Percentiles rank a stretch among this genome's conserved stretches.
These are phyloP conservation scores for Fusarium sterilihyphosum DNA, from an alignment of 2,329 filamentous ascomycete species.

Conservation along the genomic window DNA sequence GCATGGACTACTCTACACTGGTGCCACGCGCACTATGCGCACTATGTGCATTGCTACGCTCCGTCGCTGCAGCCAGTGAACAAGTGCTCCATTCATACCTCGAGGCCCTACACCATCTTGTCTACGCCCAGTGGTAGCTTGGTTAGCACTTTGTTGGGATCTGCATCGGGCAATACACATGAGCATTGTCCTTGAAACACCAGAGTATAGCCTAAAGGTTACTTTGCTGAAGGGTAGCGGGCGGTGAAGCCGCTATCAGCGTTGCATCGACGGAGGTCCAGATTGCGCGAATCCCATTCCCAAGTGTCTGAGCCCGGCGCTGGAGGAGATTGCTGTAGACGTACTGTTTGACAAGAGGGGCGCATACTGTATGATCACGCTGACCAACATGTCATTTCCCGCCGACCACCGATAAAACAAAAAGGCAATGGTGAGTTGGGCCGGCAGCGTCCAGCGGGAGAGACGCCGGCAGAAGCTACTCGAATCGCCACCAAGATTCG, in stretches of 20 bases:
- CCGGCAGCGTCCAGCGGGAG: constrained; percentile 10
- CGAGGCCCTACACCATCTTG: constrained; percentile 39
- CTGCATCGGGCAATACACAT: constrained; percentile 32
- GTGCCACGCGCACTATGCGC: constrained; percentile 41
- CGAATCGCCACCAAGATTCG: constrained; percentile 35
- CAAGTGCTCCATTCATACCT: constrained; percentile 37
- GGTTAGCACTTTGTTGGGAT: constrained; percentile 37
- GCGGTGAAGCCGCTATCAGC: constrained; percentile 41
- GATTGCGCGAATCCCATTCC: constrained; percentile 31
- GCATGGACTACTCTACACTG: constrained; percentile 30
- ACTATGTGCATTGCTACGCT: constrained; percentile 29
- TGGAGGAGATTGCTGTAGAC: neutral
- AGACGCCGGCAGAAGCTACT: constrained; percentile 36
- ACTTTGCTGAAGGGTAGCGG: constrained; percentile 32
- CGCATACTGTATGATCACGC: constrained; percentile 41
- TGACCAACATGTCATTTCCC: constrained; percentile 43
- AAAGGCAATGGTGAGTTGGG: neutral
- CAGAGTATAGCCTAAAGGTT: constrained; percentile 1
- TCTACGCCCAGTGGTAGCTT: constrained; percentile 20
- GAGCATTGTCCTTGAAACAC: constrained; percentile 20
- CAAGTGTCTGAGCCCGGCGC: constrained; percentile 26
- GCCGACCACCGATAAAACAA: constrained; percentile 20
- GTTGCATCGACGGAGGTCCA: constrained; percentile 32
- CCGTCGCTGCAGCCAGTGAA: constrained; percentile 14
- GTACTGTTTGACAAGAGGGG: constrained; percentile 14